These are phyloP conservation scores for Cercophora samala DNA, from an alignment of 495 filamentous ascomycete genomes.

Conservation along the genomic window DNA sequence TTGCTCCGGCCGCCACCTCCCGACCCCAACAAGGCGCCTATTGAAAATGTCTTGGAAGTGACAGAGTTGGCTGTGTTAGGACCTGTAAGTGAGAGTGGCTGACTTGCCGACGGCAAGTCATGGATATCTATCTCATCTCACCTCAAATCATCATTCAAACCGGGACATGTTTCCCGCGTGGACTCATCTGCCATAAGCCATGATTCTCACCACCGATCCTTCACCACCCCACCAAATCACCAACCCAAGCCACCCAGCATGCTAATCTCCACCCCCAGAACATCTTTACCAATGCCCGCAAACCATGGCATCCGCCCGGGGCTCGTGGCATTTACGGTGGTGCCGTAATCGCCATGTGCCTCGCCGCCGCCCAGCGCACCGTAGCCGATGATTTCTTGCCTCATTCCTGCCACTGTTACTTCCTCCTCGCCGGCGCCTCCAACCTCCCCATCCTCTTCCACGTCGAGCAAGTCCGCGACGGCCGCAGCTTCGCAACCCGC, in stretches of 20 bases:
- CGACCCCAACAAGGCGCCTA: slow-evolving; percentile 68
- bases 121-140: not conserved
- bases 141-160: not conserved
- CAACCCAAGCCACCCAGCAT: not conserved
- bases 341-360: slow-evolving; percentile 85
- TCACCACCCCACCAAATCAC: slow-evolving; percentile 16
- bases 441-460: slow-evolving; percentile 84
- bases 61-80: slow-evolving; percentile 76
- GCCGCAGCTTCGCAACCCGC: slow-evolving; percentile 86
- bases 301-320: slow-evolving; percentile 84
- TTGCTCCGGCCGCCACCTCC: slow-evolving; percentile 71
- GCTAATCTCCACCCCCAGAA: slow-evolving; percentile 48
- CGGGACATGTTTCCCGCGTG: not conserved
- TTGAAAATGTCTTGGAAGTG: slow-evolving; percentile 87
- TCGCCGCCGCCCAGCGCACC: slow-evolving; percentile 83
- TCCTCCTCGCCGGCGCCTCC: slow-evolving; percentile 83
- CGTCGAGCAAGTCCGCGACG: slow-evolving; percentile 87
- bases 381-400: slow-evolving; percentile 74
- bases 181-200: not conserved
- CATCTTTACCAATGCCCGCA: slow-evolving; percentile 88
- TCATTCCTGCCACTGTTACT: slow-evolving; percentile 99
- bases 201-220: not conserved
- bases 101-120: not conserved
- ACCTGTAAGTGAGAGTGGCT: slow-evolving; percentile 52
- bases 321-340: slow-evolving; percentile 94